Conservation (phyloP, 2,329 filamentous ascomycete species). For the Curvularia verruculosa region DNA sequence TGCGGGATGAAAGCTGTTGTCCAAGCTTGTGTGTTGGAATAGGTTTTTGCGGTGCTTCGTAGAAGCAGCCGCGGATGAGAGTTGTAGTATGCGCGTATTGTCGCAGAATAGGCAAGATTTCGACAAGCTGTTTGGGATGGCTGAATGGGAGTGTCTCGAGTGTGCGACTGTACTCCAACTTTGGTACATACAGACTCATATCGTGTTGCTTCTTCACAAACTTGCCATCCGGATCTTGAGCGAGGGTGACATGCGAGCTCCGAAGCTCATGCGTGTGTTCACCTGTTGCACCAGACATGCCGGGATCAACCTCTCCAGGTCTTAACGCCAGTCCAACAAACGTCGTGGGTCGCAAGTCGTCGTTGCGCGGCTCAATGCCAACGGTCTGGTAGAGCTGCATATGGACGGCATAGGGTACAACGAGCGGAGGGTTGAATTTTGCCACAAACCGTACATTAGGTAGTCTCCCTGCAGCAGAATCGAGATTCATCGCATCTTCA, state of each 20-base stretch:
- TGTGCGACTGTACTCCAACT: constrained; percentile 72
- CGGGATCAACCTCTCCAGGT: constrained; percentile 57
- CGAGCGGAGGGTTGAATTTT: constrained; percentile 74
- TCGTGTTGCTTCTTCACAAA: constrained; percentile 47
- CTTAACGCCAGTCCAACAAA: constrained; percentile 59
- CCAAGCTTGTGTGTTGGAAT: constrained; percentile 17
- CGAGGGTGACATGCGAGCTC: constrained; percentile 51
- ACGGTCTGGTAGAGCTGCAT: constrained; percentile 66
- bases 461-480: constrained; percentile 62
- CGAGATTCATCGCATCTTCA: constrained; percentile 60
- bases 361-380: constrained; percentile 60
- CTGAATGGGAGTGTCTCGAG: constrained; percentile 74
- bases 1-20: constrained; percentile 14
- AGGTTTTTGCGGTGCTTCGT: constrained; percentile 40
- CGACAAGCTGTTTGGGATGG: constrained; percentile 76
- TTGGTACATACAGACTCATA: constrained; percentile 72
- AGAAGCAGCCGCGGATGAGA: constrained; percentile 68
- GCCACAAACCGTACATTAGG: constrained; percentile 78
- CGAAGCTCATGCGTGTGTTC: constrained; percentile 58
- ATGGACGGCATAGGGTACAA: constrained; percentile 69
- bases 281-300: constrained; percentile 53
- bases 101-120: constrained; percentile 71
- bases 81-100: constrained; percentile 76
- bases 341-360: constrained; percentile 57
- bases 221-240: constrained; percentile 34